These are phyloP conservation scores for Oryza brachyantha DNA, from an alignment of 176 grass and related monocot genomes.

Conservation along the genomic window DNA sequence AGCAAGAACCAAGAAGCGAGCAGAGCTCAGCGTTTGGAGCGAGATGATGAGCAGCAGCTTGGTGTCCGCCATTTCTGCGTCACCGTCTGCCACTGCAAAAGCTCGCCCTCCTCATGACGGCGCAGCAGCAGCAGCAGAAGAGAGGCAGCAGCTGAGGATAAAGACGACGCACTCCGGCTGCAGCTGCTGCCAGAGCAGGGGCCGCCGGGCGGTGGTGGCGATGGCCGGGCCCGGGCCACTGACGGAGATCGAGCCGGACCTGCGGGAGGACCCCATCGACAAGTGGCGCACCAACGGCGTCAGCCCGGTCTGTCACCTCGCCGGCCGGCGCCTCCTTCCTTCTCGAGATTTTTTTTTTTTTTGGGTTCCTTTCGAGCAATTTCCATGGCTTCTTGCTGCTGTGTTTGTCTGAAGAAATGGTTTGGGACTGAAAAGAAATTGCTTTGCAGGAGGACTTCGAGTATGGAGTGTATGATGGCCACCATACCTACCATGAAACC, in stretches of 20 bases:
- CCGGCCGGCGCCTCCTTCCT: background rate
- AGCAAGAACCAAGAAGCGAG: background rate
- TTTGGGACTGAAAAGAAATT: background rate
- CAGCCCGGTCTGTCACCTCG: conserved; percentile 43
- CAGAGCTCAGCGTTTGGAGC: background rate
- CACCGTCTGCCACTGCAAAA: conserved; percentile 1
- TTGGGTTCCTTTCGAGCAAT: background rate
- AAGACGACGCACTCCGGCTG: conserved; percentile 23
- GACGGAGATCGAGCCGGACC: conserved; percentile 84
- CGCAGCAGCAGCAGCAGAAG: background rate
- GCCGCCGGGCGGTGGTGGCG: conserved; percentile 31
- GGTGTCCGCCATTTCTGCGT: conserved; percentile 33
- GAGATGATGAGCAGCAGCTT: conserved; percentile 51
- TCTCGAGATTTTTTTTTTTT: background rate
- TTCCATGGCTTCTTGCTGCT: background rate
- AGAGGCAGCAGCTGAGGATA: background rate
- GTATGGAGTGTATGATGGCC: conserved; percentile 74
- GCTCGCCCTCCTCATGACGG: conserved; percentile 28
- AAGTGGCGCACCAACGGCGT: conserved; percentile 68
- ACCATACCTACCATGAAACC: conserved; percentile 74
- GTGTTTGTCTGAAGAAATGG: background rate
- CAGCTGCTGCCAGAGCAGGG: background rate
- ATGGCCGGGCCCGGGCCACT: conserved; percentile 45
- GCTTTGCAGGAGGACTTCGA: conserved; percentile 72
- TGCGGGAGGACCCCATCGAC: conserved; percentile 74